Evolutionary conservation across 169 alveolate genomes (phyloP), one percentile per base, ranked within the genome.

Genomic region (Eimeria brunetti): DNA sequence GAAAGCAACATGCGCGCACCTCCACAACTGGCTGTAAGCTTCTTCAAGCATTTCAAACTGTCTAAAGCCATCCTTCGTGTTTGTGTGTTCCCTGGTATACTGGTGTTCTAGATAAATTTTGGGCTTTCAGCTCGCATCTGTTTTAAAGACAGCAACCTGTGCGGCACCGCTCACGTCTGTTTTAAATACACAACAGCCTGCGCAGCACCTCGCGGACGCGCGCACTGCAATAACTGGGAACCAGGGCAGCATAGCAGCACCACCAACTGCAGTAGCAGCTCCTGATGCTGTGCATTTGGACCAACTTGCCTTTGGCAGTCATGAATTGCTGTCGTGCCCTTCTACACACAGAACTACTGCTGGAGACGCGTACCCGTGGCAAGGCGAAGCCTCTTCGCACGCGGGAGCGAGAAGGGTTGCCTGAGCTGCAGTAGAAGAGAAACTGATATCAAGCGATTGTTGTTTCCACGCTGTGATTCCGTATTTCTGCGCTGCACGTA

Each of bases 401-500:
- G 44, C 27, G 88, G 41, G 46, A 78, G 64, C 20, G 67, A 5
- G 46, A n/a, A 49, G 14, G 64, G n/a, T 14, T 27, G 46, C 4
- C 11, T 44, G 88, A 44, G 88, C 36, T 20, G 44, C 38, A 49
- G 51, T 24, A 51, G 49, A 44, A 78, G 53, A 44, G 14, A 78
- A 78, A 78, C 46, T 78, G 24, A 24, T 38, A n/a, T 24, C 9
- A 18, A 30, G 18, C 2, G 67, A 18, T n/a, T 78, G 67, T 51
- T 78, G 60, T 44, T 78, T 78, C 44, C 88, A 46, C 44, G 5
- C 64, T 46, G 67, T 78, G 44, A 24, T 67, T 49, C 46, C 24
- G 41, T 27, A 62, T 44, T n/a, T 71, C 46, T 27, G 38, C 88
- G 88, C 88, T 49, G 67, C 88, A 44, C 67, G 88, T 78, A 78